Base-by-base conservation (phyloP, 495 filamentous ascomycete species). In the Pyrenula aspistea region DNA sequence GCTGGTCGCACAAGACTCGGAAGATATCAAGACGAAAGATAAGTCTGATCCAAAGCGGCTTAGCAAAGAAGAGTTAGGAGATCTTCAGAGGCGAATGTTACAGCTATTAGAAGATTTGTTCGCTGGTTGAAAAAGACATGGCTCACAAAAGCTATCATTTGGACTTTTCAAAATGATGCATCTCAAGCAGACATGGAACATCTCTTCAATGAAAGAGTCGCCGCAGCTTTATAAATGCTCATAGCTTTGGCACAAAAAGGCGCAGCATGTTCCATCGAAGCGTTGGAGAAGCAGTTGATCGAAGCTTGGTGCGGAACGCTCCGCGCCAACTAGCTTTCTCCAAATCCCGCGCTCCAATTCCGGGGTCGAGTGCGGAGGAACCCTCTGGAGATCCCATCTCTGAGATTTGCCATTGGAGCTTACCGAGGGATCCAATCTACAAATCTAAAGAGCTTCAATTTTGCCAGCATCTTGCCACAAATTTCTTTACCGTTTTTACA, bases 51-150 rank as follows among this genome's bases (percentile, higher is more conserved):
- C 57, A 57, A 49, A 61, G 53, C 19, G 68, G 56, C 67, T 82
- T 12, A 67, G 68, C 1, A 70, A 73, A 53, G 60, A 63, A 1
- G 78, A 85, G 51, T 59, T 88, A 55, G 59, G 69, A 22, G 69
- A 61, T 42, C 63, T 88, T 57, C 76, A 83, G 61, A 72, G 69
- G 51, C 76, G 77, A 58, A 84, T 88, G 73, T 61, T 89, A 49
- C 76, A 73, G 31, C 64, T 88, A 49, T 66, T 87, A 53, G 71
- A 83, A 65, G 83, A 86, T 66, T 67, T 86, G 55, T 85, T 79
- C 59, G 71, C 67, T 53, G 77, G 79, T 49, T 73, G 57, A 42
- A 42, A 42, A 42, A 42, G 31, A 42, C 31, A 42, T 42, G 31
- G 31, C 15, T n/a, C n/a, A n/a, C n/a, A n/a, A n/a, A n/a, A n/a